A percentile compares a stretch with the other conserved stretches of the same genome.
Evolutionary conservation across 306 rosid species (phyloP).

Genomic region (Acmispon strigosus): DNA sequence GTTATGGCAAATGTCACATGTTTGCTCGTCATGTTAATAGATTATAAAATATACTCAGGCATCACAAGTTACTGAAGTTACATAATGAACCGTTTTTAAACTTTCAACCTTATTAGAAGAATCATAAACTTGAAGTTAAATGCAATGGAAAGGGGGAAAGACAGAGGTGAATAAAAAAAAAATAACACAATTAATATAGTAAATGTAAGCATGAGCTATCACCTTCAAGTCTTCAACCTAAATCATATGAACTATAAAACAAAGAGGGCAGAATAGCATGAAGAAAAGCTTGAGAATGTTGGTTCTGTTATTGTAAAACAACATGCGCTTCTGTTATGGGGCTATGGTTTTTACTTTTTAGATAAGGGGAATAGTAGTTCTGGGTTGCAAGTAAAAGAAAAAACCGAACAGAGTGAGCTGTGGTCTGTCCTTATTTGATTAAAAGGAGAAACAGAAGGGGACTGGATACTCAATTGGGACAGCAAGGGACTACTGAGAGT

Average conservation of each 20-base stretch:
- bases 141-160: neutral
- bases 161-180: neutral
- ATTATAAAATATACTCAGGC: neutral
- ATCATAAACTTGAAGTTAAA: neutral
- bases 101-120: neutral
- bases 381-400: no score
- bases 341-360: no score
- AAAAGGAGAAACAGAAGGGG: no score
- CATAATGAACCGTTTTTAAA: neutral
- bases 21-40: neutral
- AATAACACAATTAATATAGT: neutral
- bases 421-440: no score
- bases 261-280: neutral
- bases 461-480: no score
- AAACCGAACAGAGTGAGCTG: no score
- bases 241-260: no score
- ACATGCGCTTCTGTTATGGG: no score
- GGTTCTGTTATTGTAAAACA: no score
- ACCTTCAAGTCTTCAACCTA: neutral
- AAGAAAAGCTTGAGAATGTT: neutral
- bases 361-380: no score
- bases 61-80: neutral
- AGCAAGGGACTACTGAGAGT: no score
- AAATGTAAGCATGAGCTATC: neutral
- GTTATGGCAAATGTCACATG: neutral